phyloP scores from a whole-genome alignment of 768 basidiomycete species.

The Mycena galericulata region DNA sequence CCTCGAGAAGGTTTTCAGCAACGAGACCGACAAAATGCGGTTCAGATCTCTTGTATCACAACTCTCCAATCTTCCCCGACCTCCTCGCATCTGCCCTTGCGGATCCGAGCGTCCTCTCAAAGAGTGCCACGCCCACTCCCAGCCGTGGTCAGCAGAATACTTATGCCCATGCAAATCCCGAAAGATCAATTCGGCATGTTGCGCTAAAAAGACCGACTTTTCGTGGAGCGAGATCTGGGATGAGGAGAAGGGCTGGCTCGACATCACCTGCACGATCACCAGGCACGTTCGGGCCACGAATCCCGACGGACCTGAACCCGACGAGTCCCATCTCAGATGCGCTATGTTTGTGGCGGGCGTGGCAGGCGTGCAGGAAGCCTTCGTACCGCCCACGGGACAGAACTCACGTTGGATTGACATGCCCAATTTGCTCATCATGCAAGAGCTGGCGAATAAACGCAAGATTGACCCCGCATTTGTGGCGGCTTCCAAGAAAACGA shows the following conservation, averaged over 20 bases:
- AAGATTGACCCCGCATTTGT: not conserved
- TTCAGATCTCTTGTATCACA: not conserved
- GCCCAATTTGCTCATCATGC: not conserved
- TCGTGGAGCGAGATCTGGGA: not conserved
- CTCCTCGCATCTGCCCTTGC: not conserved
- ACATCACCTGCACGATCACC: not conserved
- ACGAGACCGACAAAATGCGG: not conserved
- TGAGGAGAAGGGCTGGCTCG: not conserved
- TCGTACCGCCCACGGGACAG: no score
- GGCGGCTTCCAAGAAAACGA: not conserved
- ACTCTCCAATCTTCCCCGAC: not conserved
- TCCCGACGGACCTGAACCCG: not conserved
- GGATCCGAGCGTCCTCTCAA: slow-evolving; percentile 1
- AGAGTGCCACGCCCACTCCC: not conserved
- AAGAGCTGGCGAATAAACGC: not conserved
- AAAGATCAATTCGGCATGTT: not conserved
- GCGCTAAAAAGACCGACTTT: not conserved
- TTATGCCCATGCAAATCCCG: not conserved
- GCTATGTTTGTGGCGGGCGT: not conserved
- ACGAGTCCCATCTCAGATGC: not conserved
- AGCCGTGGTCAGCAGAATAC: not conserved
- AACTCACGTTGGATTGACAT: no score
- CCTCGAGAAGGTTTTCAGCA: not conserved
- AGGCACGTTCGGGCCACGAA: not conserved
- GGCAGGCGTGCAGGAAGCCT: not conserved